Evolutionary conservation across 306 rosid genomes (phyloP).

Genomic region (Cicer pinnatifidum): DNA sequence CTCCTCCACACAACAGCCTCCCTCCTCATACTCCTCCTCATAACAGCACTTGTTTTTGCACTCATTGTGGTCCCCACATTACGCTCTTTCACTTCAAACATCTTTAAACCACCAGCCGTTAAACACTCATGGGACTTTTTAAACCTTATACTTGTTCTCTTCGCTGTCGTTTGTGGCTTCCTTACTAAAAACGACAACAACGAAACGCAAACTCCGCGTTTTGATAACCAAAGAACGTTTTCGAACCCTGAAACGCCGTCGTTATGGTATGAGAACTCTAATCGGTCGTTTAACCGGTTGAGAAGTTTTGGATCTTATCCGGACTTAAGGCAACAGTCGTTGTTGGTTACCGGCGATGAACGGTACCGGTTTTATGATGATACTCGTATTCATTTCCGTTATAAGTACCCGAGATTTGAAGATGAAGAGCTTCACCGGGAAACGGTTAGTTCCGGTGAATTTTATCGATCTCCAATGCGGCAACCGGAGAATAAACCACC

Average conservation of each 20-base stretch:
- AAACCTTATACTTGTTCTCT: slow-evolving; percentile 77
- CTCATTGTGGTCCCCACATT: slow-evolving; percentile 60
- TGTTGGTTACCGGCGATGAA: slow-evolving; percentile 48
- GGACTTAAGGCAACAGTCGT: slow-evolving; percentile 66
- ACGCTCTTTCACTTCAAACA: slow-evolving; percentile 56
- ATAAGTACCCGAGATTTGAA: slow-evolving; percentile 41
- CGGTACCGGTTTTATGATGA: slow-evolving; percentile 64
- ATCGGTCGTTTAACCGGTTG: slow-evolving; percentile 44
- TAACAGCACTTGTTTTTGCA: slow-evolving; percentile 47
- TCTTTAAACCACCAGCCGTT: slow-evolving; percentile 65
- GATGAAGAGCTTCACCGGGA: slow-evolving; percentile 37
- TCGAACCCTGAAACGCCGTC: slow-evolving; percentile 55
- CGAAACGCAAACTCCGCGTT: slow-evolving; percentile 42
- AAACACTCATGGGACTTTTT: slow-evolving; percentile 80
- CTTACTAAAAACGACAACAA: slow-evolving; percentile 56
- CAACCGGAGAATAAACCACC: slow-evolving; percentile 28
- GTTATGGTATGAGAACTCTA: slow-evolving; percentile 53
- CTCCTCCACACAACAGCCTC: slow-evolving; percentile 58
- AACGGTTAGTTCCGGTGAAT: slow-evolving; percentile 50
- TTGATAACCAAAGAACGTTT: background rate
- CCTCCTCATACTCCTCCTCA: slow-evolving; percentile 49
- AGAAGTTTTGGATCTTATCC: slow-evolving; percentile 75
- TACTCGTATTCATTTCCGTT: slow-evolving; percentile 35
- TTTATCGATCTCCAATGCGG: slow-evolving; percentile 12
- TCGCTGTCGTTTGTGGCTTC: slow-evolving; percentile 86